Evolutionary conservation across 1,139 yeast species (phyloP).

Genomic region (Groenewaldozyma sp.): DNA sequence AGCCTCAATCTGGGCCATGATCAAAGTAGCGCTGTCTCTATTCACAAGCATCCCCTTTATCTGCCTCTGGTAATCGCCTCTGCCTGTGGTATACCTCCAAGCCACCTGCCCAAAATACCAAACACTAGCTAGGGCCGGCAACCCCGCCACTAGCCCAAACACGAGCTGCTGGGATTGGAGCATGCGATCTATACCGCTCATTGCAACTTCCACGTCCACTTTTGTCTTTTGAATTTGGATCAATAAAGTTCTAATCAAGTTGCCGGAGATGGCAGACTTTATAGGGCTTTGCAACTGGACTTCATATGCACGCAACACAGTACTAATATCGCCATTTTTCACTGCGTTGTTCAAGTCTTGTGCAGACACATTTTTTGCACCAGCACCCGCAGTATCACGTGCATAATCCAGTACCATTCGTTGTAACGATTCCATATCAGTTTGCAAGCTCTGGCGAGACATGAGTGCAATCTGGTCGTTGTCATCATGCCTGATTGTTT

Average conservation of each 20-base stretch:
- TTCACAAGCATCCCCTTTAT: not conserved
- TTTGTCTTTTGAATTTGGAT: slow-evolving; percentile 92
- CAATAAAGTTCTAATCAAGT: slow-evolving; percentile 62
- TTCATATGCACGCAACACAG: slow-evolving; percentile 75
- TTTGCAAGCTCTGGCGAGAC: slow-evolving; percentile 65
- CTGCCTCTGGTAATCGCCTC: not conserved
- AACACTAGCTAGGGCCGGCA: slow-evolving; percentile 42
- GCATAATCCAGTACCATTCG: slow-evolving; percentile 74
- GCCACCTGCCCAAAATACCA: slow-evolving; percentile 31
- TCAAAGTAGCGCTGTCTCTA: slow-evolving; percentile 1
- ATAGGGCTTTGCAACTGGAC: slow-evolving; percentile 63
- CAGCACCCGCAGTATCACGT: slow-evolving; percentile 16
- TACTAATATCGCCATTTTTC: slow-evolving; percentile 62
- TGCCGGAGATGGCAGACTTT: slow-evolving; percentile 53
- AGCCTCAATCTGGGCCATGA: not conserved
- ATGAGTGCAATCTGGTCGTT: slow-evolving; percentile 62
- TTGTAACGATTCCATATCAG: slow-evolving; percentile 74
- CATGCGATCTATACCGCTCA: slow-evolving; percentile 82
- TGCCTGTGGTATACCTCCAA: not conserved
- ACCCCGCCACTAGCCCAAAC: slow-evolving; percentile 80
- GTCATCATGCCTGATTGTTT: slow-evolving; percentile 76
- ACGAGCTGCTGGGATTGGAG: slow-evolving; percentile 87
- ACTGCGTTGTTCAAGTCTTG: slow-evolving; percentile 28
- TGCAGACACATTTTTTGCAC: slow-evolving; percentile 17
- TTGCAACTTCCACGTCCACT: slow-evolving; percentile 88